phyloP scores from a whole-genome alignment of 2,329 filamentous ascomycete species.

The Sarocladium kiliense region DNA sequence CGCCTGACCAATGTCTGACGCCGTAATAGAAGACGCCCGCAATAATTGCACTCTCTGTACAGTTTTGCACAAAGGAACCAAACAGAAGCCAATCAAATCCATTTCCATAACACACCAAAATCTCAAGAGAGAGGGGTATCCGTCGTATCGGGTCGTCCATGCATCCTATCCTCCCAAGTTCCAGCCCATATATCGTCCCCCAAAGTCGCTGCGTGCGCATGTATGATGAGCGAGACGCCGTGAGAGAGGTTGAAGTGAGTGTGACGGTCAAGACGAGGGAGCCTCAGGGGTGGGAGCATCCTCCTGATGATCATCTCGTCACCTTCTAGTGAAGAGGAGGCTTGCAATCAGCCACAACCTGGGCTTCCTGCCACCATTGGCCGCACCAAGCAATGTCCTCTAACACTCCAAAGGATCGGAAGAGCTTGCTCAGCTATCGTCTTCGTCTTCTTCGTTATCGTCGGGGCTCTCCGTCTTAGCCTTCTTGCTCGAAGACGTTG shows the following conservation, averaged over 20 bases:
- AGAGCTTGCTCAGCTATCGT: conserved; percentile 30
- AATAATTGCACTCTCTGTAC: not conserved
- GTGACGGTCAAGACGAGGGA: not conserved
- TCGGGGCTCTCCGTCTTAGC: conserved; percentile 39
- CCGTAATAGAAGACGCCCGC: conserved; percentile 5
- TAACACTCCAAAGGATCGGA: conserved; percentile 3
- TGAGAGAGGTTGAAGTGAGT: no score
- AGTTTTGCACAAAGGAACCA: not conserved
- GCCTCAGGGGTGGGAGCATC: not conserved
- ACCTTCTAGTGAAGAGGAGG: no score
- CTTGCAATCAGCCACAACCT: no score
- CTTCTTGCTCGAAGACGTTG: conserved; percentile 49
- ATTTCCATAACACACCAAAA: not conserved
- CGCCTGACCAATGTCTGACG: not conserved
- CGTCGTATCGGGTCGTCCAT: conserved; percentile 40
- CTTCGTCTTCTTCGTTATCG: conserved; percentile 39
- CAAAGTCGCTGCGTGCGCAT: conserved; percentile 9
- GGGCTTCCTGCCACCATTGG: not conserved
- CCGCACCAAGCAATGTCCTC: not conserved
- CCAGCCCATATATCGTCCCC: conserved; percentile 15
- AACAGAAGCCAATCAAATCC: conserved; percentile 5
- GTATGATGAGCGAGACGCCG: no score
- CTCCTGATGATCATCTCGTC: no score
- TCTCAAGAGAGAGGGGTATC: conserved; percentile 31
- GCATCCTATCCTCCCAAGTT: conserved; percentile 23